A percentile compares a stretch with the other conserved stretches of the same genome.
These are phyloP conservation scores for Backusella morwellensis DNA, from an alignment of 192 early-diverging fungal genomes.

Conservation along the genomic window DNA sequence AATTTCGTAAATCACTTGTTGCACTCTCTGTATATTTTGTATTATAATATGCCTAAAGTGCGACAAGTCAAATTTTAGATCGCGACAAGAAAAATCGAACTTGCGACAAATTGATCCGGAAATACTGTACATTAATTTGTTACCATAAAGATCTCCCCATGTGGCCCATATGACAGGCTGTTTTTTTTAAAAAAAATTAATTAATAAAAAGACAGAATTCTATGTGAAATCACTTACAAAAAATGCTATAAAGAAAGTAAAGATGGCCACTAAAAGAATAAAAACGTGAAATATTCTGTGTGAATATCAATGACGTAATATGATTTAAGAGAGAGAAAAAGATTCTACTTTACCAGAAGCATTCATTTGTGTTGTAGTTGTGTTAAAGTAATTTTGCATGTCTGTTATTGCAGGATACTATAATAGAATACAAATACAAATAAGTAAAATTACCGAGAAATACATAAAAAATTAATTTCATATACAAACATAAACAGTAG, in stretches of 20 bases:
- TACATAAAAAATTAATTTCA: background rate
- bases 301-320: background rate
- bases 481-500: conserved; percentile 24
- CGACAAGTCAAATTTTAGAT: too few species aligned
- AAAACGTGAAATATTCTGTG: background rate
- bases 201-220: background rate
- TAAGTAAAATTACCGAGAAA: background rate
- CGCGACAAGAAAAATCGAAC: too few species aligned
- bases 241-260: conserved; percentile 29
- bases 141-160: conserved; percentile 25
- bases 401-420: conserved; percentile 32
- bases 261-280: conserved; percentile 20
- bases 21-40: too few species aligned
- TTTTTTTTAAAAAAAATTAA: background rate
- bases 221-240: conserved; percentile 16
- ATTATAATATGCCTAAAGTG: too few species aligned
- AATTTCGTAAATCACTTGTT: too few species aligned
- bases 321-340: background rate
- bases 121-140: background rate
- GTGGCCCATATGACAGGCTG: conserved; percentile 29
- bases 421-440: background rate
- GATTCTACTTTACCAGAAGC: conserved; percentile 22
- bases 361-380: conserved; percentile 27
- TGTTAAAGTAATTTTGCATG: conserved; percentile 23
- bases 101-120: too few species aligned